Evolutionary conservation across 2,329 filamentous ascomycete genomes (phyloP), one percentile per base, ranked within the genome.

Genomic region (Coniosporium tulheliwenetii): DNA sequence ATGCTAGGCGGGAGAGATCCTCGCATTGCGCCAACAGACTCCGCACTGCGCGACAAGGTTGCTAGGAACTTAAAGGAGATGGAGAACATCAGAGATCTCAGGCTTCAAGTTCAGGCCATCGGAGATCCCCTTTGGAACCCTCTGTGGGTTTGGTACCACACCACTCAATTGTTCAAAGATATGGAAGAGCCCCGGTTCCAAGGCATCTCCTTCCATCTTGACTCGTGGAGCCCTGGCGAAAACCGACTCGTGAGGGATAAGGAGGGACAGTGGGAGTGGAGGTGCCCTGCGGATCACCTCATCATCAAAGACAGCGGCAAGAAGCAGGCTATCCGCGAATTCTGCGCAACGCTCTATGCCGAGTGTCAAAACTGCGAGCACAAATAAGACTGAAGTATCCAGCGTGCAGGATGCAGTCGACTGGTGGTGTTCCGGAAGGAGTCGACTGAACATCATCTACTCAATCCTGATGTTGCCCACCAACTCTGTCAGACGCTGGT

Each of bases 51-150:
- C 16, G 14, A 42, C 8, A 37, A 40, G 10, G 39, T 49, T 15
- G 19, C 15, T 45, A 55, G 42, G 48, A 53, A 10, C 13, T 5
- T 42, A 41, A 42, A 36, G 44, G 54, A 46, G 48, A 52, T 32
- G 43, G 45, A 14, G 42, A 26, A 7, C 19, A 26, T 26, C 19
- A 26, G 19, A 26, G 46, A 26, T 47, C 54, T 39, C 50, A 53
- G 13, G 47, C 57, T 43, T 42, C 55, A 49, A 30, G 53, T 57
- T 32, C 57, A 54, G 41, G 58, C 59, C 16, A 50, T 59, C 13
- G 54, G 55, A 2, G 55, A 61, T 38, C 56, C 56, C 5, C 49
- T 61, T 9, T 61, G 59, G 59, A 61, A 61, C 35, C 59, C 59
- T 10, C 32, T 33, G 32, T 33, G 32, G 32, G 15, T 45, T 26